phyloP scores from a whole-genome alignment of 306 rosid genomes.

The Vicia villosa region DNA sequence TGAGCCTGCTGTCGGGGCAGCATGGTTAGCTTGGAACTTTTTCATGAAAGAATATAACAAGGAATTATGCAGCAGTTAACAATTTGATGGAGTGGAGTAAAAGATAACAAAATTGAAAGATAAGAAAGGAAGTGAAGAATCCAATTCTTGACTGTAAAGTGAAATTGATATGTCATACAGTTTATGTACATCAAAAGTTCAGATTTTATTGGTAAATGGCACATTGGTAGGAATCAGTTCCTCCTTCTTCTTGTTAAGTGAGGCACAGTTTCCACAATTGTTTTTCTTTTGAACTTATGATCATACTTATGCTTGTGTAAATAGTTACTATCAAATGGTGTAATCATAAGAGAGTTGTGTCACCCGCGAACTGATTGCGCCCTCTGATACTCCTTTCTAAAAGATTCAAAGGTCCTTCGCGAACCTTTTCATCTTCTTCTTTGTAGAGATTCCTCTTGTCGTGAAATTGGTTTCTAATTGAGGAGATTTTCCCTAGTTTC shows the following conservation, averaged over 20 bases:
- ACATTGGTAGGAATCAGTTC: conserved; percentile 26
- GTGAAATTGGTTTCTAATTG: too few relatives aligned
- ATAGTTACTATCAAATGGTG: conserved; percentile 10
- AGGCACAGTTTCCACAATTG: neutral
- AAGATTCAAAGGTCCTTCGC: too few relatives aligned
- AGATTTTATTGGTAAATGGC: conserved; percentile 20
- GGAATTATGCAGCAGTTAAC: conserved; percentile 48
- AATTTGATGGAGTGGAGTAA: conserved; percentile 5
- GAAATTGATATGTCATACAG: conserved; percentile 22
- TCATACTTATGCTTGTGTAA: conserved; percentile 28
- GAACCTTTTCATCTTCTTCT: too few relatives aligned
- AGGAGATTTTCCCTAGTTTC: too few relatives aligned
- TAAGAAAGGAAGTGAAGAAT: neutral
- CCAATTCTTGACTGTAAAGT: conserved; percentile 20
- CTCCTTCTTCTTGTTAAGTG: neutral
- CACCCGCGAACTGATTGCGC: too few relatives aligned
- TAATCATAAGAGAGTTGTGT: conserved; percentile 17
- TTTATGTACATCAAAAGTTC: conserved; percentile 16
- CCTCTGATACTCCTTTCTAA: too few relatives aligned
- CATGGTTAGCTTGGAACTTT: conserved; percentile 87
- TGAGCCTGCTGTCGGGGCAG: conserved; percentile 96
- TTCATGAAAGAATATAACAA: conserved; percentile 58
- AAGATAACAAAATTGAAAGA: neutral
- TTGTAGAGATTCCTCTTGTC: too few relatives aligned
- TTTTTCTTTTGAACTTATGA: conserved; percentile 25